phyloP scores from a whole-genome alignment of 1,284 basidiomycete species.

The Lentinus polychrous region DNA sequence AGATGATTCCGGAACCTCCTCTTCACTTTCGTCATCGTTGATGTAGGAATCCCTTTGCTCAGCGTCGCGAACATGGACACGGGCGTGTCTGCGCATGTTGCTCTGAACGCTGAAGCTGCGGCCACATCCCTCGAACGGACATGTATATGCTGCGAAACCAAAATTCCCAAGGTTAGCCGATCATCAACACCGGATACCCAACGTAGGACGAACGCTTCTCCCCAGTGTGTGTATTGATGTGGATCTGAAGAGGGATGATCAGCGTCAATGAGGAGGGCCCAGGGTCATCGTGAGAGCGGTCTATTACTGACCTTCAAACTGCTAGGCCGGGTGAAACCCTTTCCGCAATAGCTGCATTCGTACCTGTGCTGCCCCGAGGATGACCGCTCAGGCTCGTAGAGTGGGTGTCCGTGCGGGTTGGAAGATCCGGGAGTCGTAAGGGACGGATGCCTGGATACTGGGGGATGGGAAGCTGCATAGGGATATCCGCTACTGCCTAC shows the following conservation, averaged over 20 bases:
- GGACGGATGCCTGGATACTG: conserved; percentile 13
- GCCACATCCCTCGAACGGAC: conserved; percentile 68
- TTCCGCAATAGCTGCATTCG: conserved; percentile 71
- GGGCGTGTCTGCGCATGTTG: conserved; percentile 80
- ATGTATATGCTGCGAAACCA: conserved; percentile 54
- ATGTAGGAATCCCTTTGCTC: conserved; percentile 13
- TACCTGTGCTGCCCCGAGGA: conserved; percentile 44
- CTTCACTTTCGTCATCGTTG: conserved; percentile 22
- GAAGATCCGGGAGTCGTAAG: conserved; percentile 13
- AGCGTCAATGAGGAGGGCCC: not conserved
- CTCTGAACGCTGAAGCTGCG: conserved; percentile 80
- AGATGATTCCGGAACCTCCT: conserved; percentile 17
- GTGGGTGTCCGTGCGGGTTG: conserved; percentile 12
- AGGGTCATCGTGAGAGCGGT: conserved; percentile 6
- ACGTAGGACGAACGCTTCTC: conserved; percentile 62
- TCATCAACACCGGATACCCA: not conserved
- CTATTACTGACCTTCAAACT: conserved; percentile 69
- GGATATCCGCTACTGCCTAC: conserved; percentile 21
- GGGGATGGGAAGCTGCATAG: conserved; percentile 22
- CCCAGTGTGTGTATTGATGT: conserved; percentile 79
- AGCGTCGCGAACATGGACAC: conserved; percentile 47
- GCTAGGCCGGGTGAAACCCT: conserved; percentile 75
- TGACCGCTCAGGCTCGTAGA: conserved; percentile 20
- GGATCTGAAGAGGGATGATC: conserved; percentile 46
- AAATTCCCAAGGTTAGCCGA: conserved; percentile 7